These are phyloP conservation scores for Phytophthora ohioensis DNA, from an alignment of 352 stramenopile species.

Conservation along the genomic window DNA sequence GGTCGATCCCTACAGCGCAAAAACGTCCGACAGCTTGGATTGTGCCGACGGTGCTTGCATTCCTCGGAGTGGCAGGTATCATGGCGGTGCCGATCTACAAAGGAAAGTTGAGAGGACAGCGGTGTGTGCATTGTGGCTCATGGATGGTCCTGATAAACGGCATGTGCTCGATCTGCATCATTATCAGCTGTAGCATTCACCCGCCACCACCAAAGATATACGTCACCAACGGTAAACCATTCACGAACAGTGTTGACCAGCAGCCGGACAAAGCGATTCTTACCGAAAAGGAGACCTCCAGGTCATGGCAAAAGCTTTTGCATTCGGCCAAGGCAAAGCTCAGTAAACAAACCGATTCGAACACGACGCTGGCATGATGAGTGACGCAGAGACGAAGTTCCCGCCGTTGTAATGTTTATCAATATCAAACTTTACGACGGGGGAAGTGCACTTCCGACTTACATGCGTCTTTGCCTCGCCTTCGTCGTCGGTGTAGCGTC, in stretches of 20 bases:
- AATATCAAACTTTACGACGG: slow-evolving; percentile 1
- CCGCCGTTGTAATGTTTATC: not conserved
- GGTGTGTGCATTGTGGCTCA: slow-evolving; percentile 74
- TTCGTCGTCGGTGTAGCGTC: slow-evolving; percentile 88
- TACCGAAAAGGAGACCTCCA: not conserved
- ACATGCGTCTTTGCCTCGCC: slow-evolving; percentile 49
- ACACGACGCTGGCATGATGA: slow-evolving; percentile 24
- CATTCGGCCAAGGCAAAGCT: slow-evolving; percentile 35
- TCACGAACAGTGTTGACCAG: slow-evolving; percentile 17
- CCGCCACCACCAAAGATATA: slow-evolving; percentile 68
- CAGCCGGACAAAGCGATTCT: not conserved
- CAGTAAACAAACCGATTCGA: slow-evolving; percentile 14
- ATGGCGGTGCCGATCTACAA: slow-evolving; percentile 67
- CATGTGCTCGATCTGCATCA: slow-evolving; percentile 64
- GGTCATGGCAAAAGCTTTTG: slow-evolving; percentile 22
- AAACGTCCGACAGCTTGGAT: slow-evolving; percentile 47
- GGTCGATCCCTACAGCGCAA: slow-evolving; percentile 51
- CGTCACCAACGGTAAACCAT: slow-evolving; percentile 50
- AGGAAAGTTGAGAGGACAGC: slow-evolving; percentile 50
- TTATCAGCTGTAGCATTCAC: slow-evolving; percentile 61
- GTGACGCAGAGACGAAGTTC: not conserved
- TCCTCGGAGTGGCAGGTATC: slow-evolving; percentile 17
- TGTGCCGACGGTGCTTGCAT: slow-evolving; percentile 33
- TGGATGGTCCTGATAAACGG: slow-evolving; percentile 64
- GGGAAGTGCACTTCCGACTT: slow-evolving; percentile 1